Percentiles rank a stretch among this genome's conserved stretches.
These are phyloP conservation scores for Neurospora tetraspora DNA, from an alignment of 495 filamentous ascomycete species.

Conservation along the genomic window DNA sequence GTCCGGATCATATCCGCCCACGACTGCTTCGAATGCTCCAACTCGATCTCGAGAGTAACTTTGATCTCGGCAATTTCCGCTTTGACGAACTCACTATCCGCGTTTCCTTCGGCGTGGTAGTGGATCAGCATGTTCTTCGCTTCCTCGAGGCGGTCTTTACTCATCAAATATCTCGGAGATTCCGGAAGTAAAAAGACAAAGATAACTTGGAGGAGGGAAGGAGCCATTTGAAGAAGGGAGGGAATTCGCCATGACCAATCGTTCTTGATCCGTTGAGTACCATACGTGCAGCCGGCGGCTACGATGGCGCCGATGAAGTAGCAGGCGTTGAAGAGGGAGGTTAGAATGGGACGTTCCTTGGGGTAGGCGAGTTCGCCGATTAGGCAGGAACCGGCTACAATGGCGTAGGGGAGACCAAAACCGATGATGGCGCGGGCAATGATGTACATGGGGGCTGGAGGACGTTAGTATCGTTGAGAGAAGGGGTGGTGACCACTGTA, in stretches of 20 bases:
- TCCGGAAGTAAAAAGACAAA: slow-evolving; percentile 52
- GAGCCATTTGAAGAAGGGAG: slow-evolving; percentile 44
- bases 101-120: slow-evolving; percentile 55
- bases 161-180: slow-evolving; percentile 48
- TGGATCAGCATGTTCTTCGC: slow-evolving; percentile 46
- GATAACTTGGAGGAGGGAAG: slow-evolving; percentile 44
- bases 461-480: slow-evolving; percentile 3
- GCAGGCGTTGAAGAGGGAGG: slow-evolving; percentile 55
- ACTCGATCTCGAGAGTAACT: slow-evolving; percentile 47
- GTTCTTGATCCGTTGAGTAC: slow-evolving; percentile 43
- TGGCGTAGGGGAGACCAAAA: slow-evolving; percentile 53
- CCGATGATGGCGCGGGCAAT: slow-evolving; percentile 53
- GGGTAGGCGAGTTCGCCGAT: slow-evolving; percentile 58
- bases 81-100: slow-evolving; percentile 43
- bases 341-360: slow-evolving; percentile 53
- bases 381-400: slow-evolving; percentile 50
- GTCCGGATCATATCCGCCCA: slow-evolving; percentile 48
- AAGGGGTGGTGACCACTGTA: not conserved
- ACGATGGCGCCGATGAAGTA: slow-evolving; percentile 55
- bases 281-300: slow-evolving; percentile 47
- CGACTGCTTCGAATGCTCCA: slow-evolving; percentile 43
- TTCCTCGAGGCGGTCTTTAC: slow-evolving; percentile 48
- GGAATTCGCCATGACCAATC: slow-evolving; percentile 61
- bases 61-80: slow-evolving; percentile 52
- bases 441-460: slow-evolving; percentile 42